phyloP scores from a whole-genome alignment of 345 rosid species.

The Bruguiera gymnorhiza region DNA sequence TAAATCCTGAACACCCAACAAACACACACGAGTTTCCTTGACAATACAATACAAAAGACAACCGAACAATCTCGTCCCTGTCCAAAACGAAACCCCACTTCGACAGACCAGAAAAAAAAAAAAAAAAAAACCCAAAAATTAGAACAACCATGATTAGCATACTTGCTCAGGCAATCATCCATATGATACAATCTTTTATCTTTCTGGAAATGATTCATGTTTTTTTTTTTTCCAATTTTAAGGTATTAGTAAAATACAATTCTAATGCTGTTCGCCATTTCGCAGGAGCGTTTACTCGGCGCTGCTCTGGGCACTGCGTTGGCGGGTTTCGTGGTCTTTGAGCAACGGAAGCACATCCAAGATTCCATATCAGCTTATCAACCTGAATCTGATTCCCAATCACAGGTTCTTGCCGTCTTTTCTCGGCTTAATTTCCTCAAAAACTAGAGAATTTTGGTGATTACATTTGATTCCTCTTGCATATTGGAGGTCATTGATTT shows the following conservation, averaged over 20 bases:
- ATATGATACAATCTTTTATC: too few relatives aligned
- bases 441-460: slow-evolving; percentile 1
- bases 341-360: slow-evolving; percentile 69
- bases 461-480: not conserved
- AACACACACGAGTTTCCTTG: too few relatives aligned
- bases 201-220: too few relatives aligned
- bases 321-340: slow-evolving; percentile 51
- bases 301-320: slow-evolving; percentile 58
- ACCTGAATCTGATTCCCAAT: slow-evolving; percentile 28
- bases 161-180: too few relatives aligned
- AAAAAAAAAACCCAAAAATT: too few relatives aligned
- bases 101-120: too few relatives aligned
- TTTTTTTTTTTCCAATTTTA: not conserved
- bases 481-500: not conserved
- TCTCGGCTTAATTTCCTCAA: not conserved
- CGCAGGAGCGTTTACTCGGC: slow-evolving; percentile 83
- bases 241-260: not conserved
- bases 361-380: slow-evolving; percentile 44
- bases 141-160: too few relatives aligned
- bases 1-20: too few relatives aligned
- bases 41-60: too few relatives aligned
- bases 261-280: not conserved
- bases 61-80: too few relatives aligned
- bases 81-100: too few relatives aligned
- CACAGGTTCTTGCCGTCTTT: slow-evolving; percentile 43